A percentile compares a stretch with the other conserved stretches of the same genome.
These are phyloP conservation scores for Aspergillus flavus DNA, from an alignment of 2,329 filamentous ascomycete species.

Conservation along the genomic window DNA sequence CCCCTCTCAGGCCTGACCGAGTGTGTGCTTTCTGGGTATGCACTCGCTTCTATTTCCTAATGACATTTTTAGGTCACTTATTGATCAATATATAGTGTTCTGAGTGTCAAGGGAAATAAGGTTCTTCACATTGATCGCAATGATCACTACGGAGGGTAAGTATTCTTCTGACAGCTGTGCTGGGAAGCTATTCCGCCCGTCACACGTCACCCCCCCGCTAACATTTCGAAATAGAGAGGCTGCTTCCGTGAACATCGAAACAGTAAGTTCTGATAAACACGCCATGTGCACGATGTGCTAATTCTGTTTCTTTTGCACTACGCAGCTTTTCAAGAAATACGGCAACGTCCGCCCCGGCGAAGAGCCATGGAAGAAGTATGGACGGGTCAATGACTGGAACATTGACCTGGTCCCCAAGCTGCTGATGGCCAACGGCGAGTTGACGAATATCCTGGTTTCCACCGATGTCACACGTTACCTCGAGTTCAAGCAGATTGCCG, in stretches of 20 bases:
- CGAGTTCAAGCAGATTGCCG: slow-evolving; percentile 92
- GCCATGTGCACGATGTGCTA: slow-evolving; percentile 22
- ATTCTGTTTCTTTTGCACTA: slow-evolving; percentile 36
- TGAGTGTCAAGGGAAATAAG: slow-evolving; percentile 99
- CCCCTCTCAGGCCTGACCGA: slow-evolving; percentile 79
- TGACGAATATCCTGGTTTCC: slow-evolving; percentile 97
- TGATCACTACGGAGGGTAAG: slow-evolving; percentile 96
- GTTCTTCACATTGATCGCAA: slow-evolving; percentile 98
- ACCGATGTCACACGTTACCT: slow-evolving; percentile 89
- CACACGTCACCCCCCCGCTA: slow-evolving; percentile 29
- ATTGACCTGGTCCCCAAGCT: slow-evolving; percentile 98
- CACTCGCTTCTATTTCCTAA: slow-evolving; percentile 16
- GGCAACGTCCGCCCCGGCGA: slow-evolving; percentile 77
- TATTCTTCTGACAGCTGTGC: slow-evolving; percentile 26
- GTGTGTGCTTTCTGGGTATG: slow-evolving; percentile 96
- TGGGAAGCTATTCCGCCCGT: slow-evolving; percentile 19
- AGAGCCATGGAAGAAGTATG: slow-evolving; percentile 98
- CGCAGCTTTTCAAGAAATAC: slow-evolving; percentile 93
- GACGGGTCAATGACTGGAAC: slow-evolving; percentile 97
- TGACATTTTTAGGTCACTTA: slow-evolving; percentile 10
- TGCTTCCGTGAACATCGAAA: slow-evolving; percentile 94
- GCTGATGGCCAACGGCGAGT: slow-evolving; percentile 96
- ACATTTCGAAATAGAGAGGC: slow-evolving; percentile 68
- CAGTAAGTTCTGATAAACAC: slow-evolving; percentile 57
- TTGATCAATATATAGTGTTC: slow-evolving; percentile 62